Evolutionary conservation across 202 grass and related monocot genomes (phyloP).

Genomic region (Schoenoplectus triqueter): DNA sequence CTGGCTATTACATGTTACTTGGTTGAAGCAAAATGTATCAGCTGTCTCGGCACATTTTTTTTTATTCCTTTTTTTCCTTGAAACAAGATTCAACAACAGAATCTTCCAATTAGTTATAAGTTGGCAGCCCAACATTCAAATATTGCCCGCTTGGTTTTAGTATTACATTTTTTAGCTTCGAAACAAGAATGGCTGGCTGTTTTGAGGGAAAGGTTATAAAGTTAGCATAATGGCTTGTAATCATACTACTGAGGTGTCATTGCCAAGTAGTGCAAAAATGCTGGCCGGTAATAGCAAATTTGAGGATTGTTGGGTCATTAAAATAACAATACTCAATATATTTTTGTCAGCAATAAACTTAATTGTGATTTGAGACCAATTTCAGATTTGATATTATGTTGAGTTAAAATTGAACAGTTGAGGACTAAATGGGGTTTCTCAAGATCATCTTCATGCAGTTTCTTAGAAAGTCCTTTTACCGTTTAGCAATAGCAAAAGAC

Average conservation of each 20-base stretch:
- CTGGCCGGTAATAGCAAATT: not conserved
- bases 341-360: not conserved
- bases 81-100: too few species aligned
- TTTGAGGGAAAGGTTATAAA: not conserved
- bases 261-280: not conserved
- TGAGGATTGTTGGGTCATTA: not conserved
- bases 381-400: not conserved
- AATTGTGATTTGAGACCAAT: not conserved
- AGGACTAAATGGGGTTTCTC: constrained; percentile 4
- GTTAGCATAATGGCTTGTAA: not conserved
- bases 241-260: not conserved
- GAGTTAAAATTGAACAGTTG: not conserved
- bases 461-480: constrained; percentile 6
- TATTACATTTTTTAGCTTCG: not conserved
- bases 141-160: not conserved
- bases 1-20: too few species aligned
- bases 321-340: not conserved
- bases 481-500: constrained; percentile 32
- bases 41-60: too few species aligned
- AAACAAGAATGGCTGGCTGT: constrained; percentile 9
- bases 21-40: too few species aligned
- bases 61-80: too few species aligned
- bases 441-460: not conserved
- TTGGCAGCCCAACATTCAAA: not conserved
- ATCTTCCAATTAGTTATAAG: not conserved